Base-by-base conservation (phyloP, 2,329 filamentous ascomycete species). In the Neofusicoccum laricinum region DNA sequence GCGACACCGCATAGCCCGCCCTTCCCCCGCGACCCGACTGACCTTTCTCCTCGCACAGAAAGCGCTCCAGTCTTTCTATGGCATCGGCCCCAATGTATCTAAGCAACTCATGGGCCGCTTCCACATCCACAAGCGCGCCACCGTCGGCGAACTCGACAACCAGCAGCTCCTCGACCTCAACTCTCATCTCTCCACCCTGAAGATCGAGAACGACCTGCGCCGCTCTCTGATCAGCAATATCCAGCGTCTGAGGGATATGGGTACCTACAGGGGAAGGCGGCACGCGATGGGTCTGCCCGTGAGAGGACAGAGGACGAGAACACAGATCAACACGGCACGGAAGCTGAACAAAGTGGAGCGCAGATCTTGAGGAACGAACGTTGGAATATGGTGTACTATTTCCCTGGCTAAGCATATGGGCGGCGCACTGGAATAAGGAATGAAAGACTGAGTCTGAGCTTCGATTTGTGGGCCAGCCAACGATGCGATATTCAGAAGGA, bases 251-350 rank as follows among this genome's bases (percentile, higher is more conserved):
- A 91, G 90, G 75, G 93, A 97, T 72, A 97, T 97, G 82, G 93
- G 93, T 57, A 88, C 90, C 3, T 96, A 96, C 75, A 84, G 95
- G 61, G 95, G 95, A 68, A 88, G 91, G 76, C 84, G 95, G 69
- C 95, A 99, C 82, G 94, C 94, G 64, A 93, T 98, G 90, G 87
- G 89, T 66, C 79, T 98, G 80, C 95, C 95, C 3, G 94, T 95
- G 62, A 86, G 95, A 70, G 95, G 95, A 70, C 95, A 99, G 80
- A 87, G 85, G 71, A 98, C 95, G 66, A 89, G 91, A 75, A 91
- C 82, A 75, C 94, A 90, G 85, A 86, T 86, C 69, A 80, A 81
- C 75, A 88, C 82, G 38, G 85, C 86, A 48, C 78, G 81, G 69
- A 85, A 80, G 71, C 71, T 88, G 71, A 89, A 89, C 76, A 82